Evolutionary conservation across 495 filamentous ascomycete genomes (phyloP).

Genomic region (Penicillium waksmanii): DNA sequence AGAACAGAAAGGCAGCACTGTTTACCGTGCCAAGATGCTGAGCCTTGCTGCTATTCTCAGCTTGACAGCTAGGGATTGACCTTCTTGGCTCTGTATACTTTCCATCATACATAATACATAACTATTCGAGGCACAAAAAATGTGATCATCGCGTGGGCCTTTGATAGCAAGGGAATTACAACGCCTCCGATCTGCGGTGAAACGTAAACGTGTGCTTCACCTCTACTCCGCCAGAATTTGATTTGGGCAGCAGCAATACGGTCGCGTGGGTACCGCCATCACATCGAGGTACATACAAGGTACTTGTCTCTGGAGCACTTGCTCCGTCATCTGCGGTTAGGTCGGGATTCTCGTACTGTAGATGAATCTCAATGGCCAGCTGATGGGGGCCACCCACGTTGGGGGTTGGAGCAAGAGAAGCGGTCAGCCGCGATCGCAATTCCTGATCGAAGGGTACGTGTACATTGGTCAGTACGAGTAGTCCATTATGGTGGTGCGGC

Average conservation of each 20-base stretch:
- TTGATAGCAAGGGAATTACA: not conserved
- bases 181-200: slow-evolving; percentile 20
- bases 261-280: not conserved
- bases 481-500: not conserved
- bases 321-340: not conserved
- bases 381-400: slow-evolving; percentile 17
- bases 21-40: not conserved
- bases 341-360: not conserved
- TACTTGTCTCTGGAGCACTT: not conserved
- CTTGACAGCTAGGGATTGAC: slow-evolving; percentile 5
- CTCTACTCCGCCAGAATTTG: slow-evolving; percentile 10
- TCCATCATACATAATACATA: not conserved
- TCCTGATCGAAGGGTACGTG: not conserved
- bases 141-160: slow-evolving; percentile 9
- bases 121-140: not conserved
- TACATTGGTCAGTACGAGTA: not conserved
- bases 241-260: slow-evolving; percentile 7
- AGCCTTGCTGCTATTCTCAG: slow-evolving; percentile 5
- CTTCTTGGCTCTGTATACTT: not conserved
- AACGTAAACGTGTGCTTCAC: slow-evolving; percentile 11
- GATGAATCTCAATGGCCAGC: slow-evolving; percentile 17
- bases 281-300: not conserved
- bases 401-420: slow-evolving; percentile 25
- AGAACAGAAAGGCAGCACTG: slow-evolving; percentile 12
- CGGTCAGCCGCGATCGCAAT: slow-evolving; percentile 32